Base-by-base conservation (phyloP, 1,284 basidiomycete genomes). In the Lignosus rhinocerotis region DNA sequence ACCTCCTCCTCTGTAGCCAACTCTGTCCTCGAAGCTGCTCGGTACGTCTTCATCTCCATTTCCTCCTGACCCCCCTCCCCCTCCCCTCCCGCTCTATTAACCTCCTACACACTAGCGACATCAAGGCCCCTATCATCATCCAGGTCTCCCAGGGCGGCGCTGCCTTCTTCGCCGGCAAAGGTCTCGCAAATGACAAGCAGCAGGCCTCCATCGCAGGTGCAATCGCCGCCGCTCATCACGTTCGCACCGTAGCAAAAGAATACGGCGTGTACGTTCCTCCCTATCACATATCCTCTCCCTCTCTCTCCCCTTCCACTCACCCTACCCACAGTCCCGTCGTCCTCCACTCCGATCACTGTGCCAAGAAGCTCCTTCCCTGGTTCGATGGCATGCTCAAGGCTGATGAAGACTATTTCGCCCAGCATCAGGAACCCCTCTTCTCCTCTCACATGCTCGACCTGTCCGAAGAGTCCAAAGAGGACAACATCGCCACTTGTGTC, bases 401-500 rank as follows among this genome's bases (percentile, higher is more conserved):
- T 59, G 91, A 99, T 75, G 93, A 98, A 79, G 92, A 83, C 31
- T 95, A 97, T 83, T 97, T 82, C 86, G 94, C 93, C 78, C 78
- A 85, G 67, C 87, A 97, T 81, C 85, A 88, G 65, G 93, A 94
- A 73, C 87, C 97, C 48, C 89, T 99, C 60, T 98, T 96, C 86
- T 96, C 93, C 62, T 98, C 96, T 39, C 97, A 99, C 92, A 99
- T 99, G 97, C 89, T 99, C 68, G 97, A 99, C 78, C 87, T 99
- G 67, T 98, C 96, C 55, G 97, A 99, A 74, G 96, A 99, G 79
- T 76, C 93, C 73, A 97, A 98, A 78, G 96, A 96, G 69, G 85
- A 98, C 73, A 99, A 99, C 85, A 99, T 99, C 72, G 87, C 82
- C 58, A 94, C 82, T 53, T 99, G 97, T 77, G 92, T 84, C 62